A percentile compares a stretch with the other conserved stretches of the same genome.
Evolutionary conservation across 331 rosid genomes (phyloP).

Genomic region (Pyrus hybrid): DNA sequence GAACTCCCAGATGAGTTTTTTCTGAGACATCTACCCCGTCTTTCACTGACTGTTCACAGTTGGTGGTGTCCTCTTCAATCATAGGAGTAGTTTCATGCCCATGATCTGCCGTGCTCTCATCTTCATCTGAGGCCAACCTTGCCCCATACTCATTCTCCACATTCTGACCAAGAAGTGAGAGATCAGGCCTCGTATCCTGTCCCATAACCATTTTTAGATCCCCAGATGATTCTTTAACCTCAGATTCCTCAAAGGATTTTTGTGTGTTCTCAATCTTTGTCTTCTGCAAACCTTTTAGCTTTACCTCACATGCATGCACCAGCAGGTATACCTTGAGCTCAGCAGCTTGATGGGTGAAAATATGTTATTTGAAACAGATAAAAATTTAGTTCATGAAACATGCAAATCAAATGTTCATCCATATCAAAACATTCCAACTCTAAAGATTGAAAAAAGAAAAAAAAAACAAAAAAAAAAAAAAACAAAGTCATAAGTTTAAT

Average conservation of each 20-base stretch:
- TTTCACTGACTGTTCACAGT: conserved; percentile 25
- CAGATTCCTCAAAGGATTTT: conserved; percentile 30
- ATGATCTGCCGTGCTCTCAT: conserved; percentile 27
- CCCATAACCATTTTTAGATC: conserved; percentile 32
- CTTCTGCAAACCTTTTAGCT: conserved; percentile 41
- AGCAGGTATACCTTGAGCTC: conserved; percentile 70
- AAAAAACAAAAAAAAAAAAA: too few species aligned
- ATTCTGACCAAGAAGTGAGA: conserved; percentile 27
- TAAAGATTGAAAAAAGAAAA: background rate
- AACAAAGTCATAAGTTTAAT: background rate
- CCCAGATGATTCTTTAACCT: conserved; percentile 34
- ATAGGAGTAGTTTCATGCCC: conserved; percentile 30
- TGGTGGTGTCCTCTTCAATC: conserved; percentile 25
- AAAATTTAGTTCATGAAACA: background rate
- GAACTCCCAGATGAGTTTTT: conserved; percentile 47
- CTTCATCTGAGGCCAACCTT: conserved; percentile 36
- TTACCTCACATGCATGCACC: conserved; percentile 72
- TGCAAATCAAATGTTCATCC: background rate
- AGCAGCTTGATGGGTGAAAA: conserved; percentile 19
- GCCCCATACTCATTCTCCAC: conserved; percentile 28
- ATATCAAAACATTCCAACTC: background rate
- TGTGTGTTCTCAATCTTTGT: conserved; percentile 32
- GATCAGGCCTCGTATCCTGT: conserved; percentile 39
- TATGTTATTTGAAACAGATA: conserved; percentile 9
- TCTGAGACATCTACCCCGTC: conserved; percentile 36